Base-by-base conservation (phyloP, 2,329 filamentous ascomycete genomes). In the Myriosclerotinia scirpicola region DNA sequence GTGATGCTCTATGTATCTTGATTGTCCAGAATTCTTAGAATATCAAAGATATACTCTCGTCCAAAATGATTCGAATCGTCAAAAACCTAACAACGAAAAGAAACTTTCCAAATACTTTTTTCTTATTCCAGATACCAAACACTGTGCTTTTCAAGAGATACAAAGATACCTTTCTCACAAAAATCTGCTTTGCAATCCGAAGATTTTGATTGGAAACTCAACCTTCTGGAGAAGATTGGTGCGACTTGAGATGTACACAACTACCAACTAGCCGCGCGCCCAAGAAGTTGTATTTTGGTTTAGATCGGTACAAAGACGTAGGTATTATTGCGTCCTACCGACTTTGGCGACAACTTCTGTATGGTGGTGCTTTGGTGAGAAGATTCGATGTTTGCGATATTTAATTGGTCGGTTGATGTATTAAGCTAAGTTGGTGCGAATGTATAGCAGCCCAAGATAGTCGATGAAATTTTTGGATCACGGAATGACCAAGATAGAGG, bases 141-240 rank as follows among this genome's bases (percentile, higher is more conserved):
- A 26, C 3, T 8, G 52, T 48, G 26, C 61, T 38, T 20, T 38
- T 11, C 26, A 54, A 64, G 22, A 26, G 20, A 58, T 64, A 46
- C 30, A 42, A 30, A n/a, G 30, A 14, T 59, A 59, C 40, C n/a
- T 65, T 42, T 38, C 42, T 20, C 63, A 15, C 40, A 12, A 65
- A 52, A 65, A 30, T 22, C 20, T 59, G 53, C 63, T 59, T 65
- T 65, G 63, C 30, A 65, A 65, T 65, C 53, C 54, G 5, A 48
- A 20, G 5, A 22, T 26, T 65, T 54, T 65, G 54, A 59, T 65
- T 65, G 63, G 63, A 59, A 26, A 50, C 9, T 59, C 5, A n/a
- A 52, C 9, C 8, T 34, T 12, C 50, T 6, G 50, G 6, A 5
- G 15, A 30, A 34, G 46, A 8, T 40, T 52, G 9, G 36, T 62